Base-by-base conservation (phyloP, 2,329 filamentous ascomycete species). In the Cytospora chrysosperma region DNA sequence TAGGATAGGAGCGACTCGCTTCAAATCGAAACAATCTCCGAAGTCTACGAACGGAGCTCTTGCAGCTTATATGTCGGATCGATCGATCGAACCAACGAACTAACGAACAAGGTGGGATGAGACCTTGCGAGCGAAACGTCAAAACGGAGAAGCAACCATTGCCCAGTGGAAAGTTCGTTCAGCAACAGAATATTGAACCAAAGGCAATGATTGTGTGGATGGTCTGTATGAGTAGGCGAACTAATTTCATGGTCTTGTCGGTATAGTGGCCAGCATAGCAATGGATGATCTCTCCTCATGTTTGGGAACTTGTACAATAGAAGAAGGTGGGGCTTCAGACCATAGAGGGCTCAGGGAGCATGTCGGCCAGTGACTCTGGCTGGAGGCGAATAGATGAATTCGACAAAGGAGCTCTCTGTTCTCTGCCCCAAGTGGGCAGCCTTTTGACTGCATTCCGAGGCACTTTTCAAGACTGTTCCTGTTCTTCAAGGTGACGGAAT, bases 271-370 rank as follows among this genome's bases (percentile, higher is more conserved):
- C 67, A 68, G 74, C 72, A 75, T 79, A 76, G 75, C 75, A 75
- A 79, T 76, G 76, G 77, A 80, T 76, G 75, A 81, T 83, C 79
- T 81, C 81, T 82, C 78, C 80, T 81, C 81, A 75, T 73, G 72
- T 63, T 76, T 78, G 75, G 77, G 74, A 72, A 75, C 76, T 71
- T 83, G 79, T 82, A 83, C 76, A 81, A 76, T 82, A 82, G 74
- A 75, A 51, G 50, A 40, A 40, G 12, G 37, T 6, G 61, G 66
- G 65, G 61, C 67, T 37, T 67, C 68, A 59, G 67, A 69, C 68
- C 64, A 71, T 72, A 72, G 70, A 73, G 61, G 58, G 65, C 66
- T 65, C 43, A 58, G 67, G 59, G 47, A 58, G 30, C 54, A 62
- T 27, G 54, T 12, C 37, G 43, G 50, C 21, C 32, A 61, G 59